Conservation (phyloP, 108 stramenopile species). For the Epipyxis sp. region DNA sequence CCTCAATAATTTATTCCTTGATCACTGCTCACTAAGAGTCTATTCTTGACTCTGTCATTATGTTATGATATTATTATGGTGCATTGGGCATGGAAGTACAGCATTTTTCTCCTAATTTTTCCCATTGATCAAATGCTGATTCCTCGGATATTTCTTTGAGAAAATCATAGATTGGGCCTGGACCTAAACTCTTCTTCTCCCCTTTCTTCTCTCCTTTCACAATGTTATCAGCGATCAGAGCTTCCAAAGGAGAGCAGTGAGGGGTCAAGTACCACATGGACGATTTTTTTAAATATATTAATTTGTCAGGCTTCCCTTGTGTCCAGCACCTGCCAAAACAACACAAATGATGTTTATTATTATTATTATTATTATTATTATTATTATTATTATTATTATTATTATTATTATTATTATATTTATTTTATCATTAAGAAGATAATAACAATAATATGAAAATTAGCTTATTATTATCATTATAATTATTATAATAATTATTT, state of each 20-base stretch:
- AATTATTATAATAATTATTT: neutral
- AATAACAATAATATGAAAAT: neutral
- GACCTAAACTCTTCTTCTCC: neutral
- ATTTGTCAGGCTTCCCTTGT: constrained; percentile 68
- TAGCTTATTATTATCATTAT: neutral
- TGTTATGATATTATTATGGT: too few species aligned
- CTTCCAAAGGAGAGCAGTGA: neutral
- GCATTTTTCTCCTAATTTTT: neutral
- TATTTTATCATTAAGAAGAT: neutral
- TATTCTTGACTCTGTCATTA: too few species aligned
- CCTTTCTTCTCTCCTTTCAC: neutral
- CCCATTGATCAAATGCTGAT: neutral
- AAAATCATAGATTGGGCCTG: neutral
- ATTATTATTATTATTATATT: too few species aligned
- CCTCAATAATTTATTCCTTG: too few species aligned
- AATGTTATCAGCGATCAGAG: neutral
- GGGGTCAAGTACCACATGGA: constrained; percentile 64
- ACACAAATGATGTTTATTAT: too few species aligned
- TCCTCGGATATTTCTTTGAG: neutral
- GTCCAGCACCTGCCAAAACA: constrained; percentile 74
- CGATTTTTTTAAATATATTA: constrained; percentile 62
- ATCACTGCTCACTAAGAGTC: too few species aligned
- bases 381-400: too few species aligned
- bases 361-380: too few species aligned
- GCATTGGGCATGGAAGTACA: neutral